Percentiles rank a stretch among this genome's conserved stretches.
Conservation (phyloP, 768 basidiomycete species). For the Tremella fuciformis region DNA sequence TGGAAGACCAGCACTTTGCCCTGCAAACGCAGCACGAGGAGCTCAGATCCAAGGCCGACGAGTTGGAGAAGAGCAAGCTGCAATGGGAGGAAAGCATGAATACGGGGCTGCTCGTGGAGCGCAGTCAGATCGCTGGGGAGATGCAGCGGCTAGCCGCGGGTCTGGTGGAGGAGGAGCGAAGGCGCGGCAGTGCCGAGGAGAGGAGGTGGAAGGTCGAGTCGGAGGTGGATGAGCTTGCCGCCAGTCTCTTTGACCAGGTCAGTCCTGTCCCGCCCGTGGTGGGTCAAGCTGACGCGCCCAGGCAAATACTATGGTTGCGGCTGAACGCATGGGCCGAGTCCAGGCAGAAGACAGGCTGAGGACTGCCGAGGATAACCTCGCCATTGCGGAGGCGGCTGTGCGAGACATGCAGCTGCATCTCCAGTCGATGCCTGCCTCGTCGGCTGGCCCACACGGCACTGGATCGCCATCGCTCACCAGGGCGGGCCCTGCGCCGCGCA, state of each 20-base stretch:
- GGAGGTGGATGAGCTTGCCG: slow-evolving; percentile 91
- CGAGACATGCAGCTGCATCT: slow-evolving; percentile 78
- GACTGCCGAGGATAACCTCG: slow-evolving; percentile 71
- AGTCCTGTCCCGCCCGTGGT: slow-evolving; percentile 9
- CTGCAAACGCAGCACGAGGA: slow-evolving; percentile 46
- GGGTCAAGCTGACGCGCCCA: slow-evolving; percentile 54
- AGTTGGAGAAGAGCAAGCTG: slow-evolving; percentile 77
- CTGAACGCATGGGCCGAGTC: slow-evolving; percentile 69
- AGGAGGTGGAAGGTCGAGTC: slow-evolving; percentile 80
- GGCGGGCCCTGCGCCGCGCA: slow-evolving; percentile 3
- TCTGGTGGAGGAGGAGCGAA: slow-evolving; percentile 89
- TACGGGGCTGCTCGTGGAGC: slow-evolving; percentile 87
- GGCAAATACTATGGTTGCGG: slow-evolving; percentile 97
- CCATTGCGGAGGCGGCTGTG: slow-evolving; percentile 81
- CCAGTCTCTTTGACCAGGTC: slow-evolving; percentile 68
- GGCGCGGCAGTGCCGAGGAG: slow-evolving; percentile 82
- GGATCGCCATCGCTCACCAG: not conserved
- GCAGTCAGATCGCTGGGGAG: slow-evolving; percentile 81
- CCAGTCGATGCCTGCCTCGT: slow-evolving; percentile 60
- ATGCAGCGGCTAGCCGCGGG: slow-evolving; percentile 90
- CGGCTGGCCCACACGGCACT: slow-evolving; percentile 7
- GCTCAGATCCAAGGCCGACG: slow-evolving; percentile 63
- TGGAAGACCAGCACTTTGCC: slow-evolving; percentile 84
- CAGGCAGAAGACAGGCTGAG: slow-evolving; percentile 71
- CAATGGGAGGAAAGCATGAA: slow-evolving; percentile 86